A percentile compares a stretch with the other conserved stretches of the same genome.
These are phyloP conservation scores for Paramyrothecium sp. DNA, from an alignment of 2,329 filamentous ascomycete genomes.

Conservation along the genomic window DNA sequence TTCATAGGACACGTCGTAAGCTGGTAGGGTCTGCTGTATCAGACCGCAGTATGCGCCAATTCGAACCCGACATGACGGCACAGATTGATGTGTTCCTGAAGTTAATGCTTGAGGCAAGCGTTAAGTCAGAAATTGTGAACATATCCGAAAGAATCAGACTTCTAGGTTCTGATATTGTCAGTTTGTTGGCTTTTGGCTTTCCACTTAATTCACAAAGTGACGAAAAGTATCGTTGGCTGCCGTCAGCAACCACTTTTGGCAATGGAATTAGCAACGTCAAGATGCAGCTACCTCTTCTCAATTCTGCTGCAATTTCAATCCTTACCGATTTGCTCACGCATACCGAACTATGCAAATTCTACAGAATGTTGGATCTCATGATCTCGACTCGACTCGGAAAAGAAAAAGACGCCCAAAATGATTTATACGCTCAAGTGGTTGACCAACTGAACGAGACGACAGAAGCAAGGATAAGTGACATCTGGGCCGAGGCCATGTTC, in stretches of 20 bases:
- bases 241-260: background rate
- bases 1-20: slow-evolving; percentile 5
- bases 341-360: slow-evolving; percentile 1
- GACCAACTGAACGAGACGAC: background rate
- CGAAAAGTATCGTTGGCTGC: slow-evolving; percentile 1
- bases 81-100: slow-evolving; percentile 9
- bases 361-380: slow-evolving; percentile 1
- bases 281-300: slow-evolving; percentile 4
- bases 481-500: background rate
- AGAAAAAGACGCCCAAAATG: background rate
- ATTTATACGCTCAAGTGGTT: background rate
- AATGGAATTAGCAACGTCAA: slow-evolving; percentile 6
- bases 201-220: slow-evolving; percentile 6
- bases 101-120: background rate
- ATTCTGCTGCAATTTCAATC: background rate
- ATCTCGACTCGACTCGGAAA: background rate
- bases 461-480: background rate
- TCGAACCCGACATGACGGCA: slow-evolving; percentile 8
- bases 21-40: slow-evolving; percentile 3
- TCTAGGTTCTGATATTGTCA: slow-evolving; percentile 4
- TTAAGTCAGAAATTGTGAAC: background rate
- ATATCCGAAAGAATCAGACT: background rate
- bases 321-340: slow-evolving; percentile 1
- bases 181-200: slow-evolving; percentile 5
- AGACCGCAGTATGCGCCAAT: slow-evolving; percentile 8